phyloP scores from a whole-genome alignment of 108 stramenopile species.

The Conticribra weissflogii region DNA sequence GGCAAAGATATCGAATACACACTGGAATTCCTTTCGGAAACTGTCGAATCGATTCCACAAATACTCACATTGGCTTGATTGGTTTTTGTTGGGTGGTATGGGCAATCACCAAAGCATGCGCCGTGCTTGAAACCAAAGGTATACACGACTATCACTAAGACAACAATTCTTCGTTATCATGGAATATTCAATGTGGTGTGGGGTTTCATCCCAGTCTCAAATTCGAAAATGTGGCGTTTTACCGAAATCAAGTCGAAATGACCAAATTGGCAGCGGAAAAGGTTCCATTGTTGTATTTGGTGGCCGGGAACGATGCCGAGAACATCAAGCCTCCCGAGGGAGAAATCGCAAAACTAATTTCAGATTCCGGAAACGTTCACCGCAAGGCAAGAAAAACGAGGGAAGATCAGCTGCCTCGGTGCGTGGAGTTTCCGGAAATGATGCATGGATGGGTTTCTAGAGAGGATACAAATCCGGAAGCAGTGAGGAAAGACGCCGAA shows the following conservation, averaged over 20 bases:
- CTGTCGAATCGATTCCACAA: conserved; percentile 3
- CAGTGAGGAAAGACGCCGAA: conserved; percentile 30
- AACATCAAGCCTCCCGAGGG: conserved; percentile 35
- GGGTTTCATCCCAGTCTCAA: conserved; percentile 40
- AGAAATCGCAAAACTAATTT: conserved; percentile 15
- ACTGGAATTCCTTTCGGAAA: conserved; percentile 23
- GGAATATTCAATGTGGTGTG: conserved; percentile 40
- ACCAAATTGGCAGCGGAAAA: conserved; percentile 8
- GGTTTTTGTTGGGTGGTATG: conserved; percentile 61
- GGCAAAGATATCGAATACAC: conserved; percentile 16
- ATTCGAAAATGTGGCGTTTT: conserved; percentile 40
- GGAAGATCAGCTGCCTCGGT: conserved; percentile 1
- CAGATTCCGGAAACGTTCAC: not conserved
- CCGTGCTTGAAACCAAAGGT: conserved; percentile 2
- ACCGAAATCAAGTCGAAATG: conserved; percentile 29
- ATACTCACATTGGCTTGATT: conserved; percentile 29
- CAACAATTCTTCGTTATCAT: too few relatives aligned
- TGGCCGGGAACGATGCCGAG: conserved; percentile 50
- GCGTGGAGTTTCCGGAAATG: conserved; percentile 52
- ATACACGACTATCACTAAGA: too few relatives aligned
- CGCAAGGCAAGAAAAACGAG: not conserved
- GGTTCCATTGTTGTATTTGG: conserved; percentile 36
- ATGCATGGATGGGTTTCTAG: conserved; percentile 55
- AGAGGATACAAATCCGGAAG: conserved; percentile 33
- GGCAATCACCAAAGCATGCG: conserved; percentile 41